Conservation (phyloP, 2,329 filamentous ascomycete species). For the Colletotrichum incanum region DNA sequence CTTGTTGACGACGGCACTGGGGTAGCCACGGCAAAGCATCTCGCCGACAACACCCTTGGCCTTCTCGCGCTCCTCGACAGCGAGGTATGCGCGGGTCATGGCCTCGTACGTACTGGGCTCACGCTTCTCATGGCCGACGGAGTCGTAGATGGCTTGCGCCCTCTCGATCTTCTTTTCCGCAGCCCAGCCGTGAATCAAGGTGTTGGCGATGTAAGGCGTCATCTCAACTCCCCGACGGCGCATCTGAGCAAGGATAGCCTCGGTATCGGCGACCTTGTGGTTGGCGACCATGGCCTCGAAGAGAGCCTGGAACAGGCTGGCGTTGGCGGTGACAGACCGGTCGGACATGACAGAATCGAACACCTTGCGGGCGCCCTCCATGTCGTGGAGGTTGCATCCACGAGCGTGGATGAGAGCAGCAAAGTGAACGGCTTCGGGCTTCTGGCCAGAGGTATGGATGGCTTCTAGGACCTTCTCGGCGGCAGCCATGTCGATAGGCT, state of each 20-base stretch:
- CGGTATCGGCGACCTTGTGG: slow-evolving; percentile 84
- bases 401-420: slow-evolving; percentile 96
- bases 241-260: slow-evolving; percentile 84
- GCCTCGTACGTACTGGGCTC: slow-evolving; percentile 99
- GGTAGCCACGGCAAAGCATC: slow-evolving; percentile 92
- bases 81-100: slow-evolving; percentile 94
- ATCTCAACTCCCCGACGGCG: slow-evolving; percentile 80
- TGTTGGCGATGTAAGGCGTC: slow-evolving; percentile 98
- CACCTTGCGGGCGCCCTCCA: slow-evolving; percentile 84
- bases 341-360: slow-evolving; percentile 87
- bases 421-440: slow-evolving; percentile 94
- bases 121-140: slow-evolving; percentile 82
- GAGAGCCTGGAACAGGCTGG: slow-evolving; percentile 95
- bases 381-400: slow-evolving; percentile 93
- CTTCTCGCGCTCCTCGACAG: slow-evolving; percentile 82
- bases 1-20: slow-evolving; percentile 92
- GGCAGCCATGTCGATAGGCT: slow-evolving; percentile 89
- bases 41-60: slow-evolving; percentile 88
- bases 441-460: slow-evolving; percentile 81
- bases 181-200: slow-evolving; percentile 97
- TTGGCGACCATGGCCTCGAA: slow-evolving; percentile 98
- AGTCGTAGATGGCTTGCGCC: slow-evolving; percentile 83
- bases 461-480: slow-evolving; percentile 87
- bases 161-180: slow-evolving; percentile 85
- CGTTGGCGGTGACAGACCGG: slow-evolving; percentile 77